Conservation (phyloP, 768 basidiomycete genomes). For the Fomitopsis serialis region DNA sequence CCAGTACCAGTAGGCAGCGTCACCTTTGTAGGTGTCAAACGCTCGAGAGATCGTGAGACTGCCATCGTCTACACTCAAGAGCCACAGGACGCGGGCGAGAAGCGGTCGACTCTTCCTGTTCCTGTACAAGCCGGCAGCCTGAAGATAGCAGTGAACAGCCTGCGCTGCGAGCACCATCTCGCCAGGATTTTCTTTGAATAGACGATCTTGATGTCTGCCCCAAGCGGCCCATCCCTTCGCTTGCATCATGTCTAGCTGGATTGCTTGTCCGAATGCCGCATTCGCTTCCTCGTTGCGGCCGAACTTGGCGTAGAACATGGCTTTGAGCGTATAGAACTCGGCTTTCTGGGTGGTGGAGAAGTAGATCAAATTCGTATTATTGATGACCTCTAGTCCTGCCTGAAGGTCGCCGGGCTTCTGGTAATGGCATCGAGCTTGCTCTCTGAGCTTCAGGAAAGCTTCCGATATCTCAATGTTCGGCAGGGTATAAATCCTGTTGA, state of each 20-base stretch:
- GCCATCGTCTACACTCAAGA: conserved; percentile 87
- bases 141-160: conserved; percentile 96
- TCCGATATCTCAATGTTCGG: conserved; percentile 99
- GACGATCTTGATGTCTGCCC: conserved; percentile 89
- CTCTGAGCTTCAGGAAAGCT: conserved; percentile 96
- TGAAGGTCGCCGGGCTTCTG: conserved; percentile 91
- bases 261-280: conserved; percentile 87
- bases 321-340: conserved; percentile 97
- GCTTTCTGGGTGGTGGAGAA: conserved; percentile 94
- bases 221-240: conserved; percentile 99
- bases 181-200: conserved; percentile 81
- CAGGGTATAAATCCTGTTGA: conserved; percentile 97
- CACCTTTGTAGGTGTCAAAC: conserved; percentile 94
- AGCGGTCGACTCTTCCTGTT: conserved; percentile 88
- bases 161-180: conserved; percentile 77
- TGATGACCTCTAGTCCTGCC: conserved; percentile 96
- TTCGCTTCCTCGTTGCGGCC: conserved; percentile 87
- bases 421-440: conserved; percentile 97
- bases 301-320: conserved; percentile 93
- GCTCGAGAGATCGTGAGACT: conserved; percentile 66
- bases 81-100: conserved; percentile 91
- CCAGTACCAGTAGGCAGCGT: conserved; percentile 98
- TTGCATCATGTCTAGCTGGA: conserved; percentile 91
- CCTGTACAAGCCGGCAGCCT: conserved; percentile 95
- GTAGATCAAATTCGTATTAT: conserved; percentile 98